A percentile compares a stretch with the other conserved stretches of the same genome.
Evolutionary conservation across 192 early-diverging fungal genomes (phyloP).

Genomic region (Chytriomyces sp.): DNA sequence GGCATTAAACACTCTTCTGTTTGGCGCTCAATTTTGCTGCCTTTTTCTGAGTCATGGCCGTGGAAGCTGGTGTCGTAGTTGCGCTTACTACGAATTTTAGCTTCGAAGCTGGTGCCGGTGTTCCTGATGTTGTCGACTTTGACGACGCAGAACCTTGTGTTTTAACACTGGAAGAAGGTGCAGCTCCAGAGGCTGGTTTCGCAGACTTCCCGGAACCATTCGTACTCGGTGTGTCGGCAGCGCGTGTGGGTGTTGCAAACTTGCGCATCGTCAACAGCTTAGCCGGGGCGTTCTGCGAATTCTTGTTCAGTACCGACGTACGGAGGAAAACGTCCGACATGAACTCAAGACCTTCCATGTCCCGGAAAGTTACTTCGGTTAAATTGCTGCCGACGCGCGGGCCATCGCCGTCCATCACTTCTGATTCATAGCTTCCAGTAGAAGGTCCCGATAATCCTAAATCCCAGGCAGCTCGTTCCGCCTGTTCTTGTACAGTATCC

Average conservation of each 20-base stretch:
- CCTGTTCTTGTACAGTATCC: not conserved
- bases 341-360: not conserved
- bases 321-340: not conserved
- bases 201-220: not conserved
- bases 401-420: not conserved
- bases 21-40: not conserved
- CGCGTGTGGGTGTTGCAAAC: not conserved
- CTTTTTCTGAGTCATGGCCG: not conserved
- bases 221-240: not conserved
- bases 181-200: not conserved
- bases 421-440: not conserved
- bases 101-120: not conserved
- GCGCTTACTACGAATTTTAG: no score
- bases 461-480: not conserved
- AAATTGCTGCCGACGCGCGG: not conserved
- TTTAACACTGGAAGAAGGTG: not conserved
- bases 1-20: not conserved
- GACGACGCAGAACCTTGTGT: not conserved
- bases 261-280: not conserved
- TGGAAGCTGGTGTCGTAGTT: no score
- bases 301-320: not conserved
- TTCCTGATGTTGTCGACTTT: not conserved
- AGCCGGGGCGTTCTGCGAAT: not conserved
- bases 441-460: not conserved
- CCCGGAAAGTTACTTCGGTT: not conserved